phyloP scores from a whole-genome alignment of 2,329 filamentous ascomycete species.

The Xylariaceae sp. region DNA sequence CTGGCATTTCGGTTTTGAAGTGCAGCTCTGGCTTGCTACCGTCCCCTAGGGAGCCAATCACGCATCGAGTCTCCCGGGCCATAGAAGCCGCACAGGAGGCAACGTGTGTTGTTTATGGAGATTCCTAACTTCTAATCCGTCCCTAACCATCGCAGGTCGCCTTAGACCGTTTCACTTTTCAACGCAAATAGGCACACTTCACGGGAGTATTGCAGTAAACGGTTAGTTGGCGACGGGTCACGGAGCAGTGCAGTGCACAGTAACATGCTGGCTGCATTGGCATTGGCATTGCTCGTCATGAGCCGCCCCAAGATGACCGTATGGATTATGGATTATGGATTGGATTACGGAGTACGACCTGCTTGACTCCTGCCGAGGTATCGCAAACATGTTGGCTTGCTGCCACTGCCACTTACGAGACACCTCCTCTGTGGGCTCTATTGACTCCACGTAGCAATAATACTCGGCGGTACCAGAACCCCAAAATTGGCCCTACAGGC shows the following conservation, averaged over 20 bases:
- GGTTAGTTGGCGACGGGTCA: no score
- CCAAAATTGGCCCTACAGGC: not conserved
- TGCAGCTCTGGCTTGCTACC: not conserved
- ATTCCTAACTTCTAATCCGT: not conserved
- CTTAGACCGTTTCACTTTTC: constrained; percentile 18
- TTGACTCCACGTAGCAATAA: constrained; percentile 5
- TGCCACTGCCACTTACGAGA: not conserved
- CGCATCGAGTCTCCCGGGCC: no score
- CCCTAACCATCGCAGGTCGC: not conserved
- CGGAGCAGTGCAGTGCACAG: no score
- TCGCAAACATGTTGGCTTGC: constrained; percentile 6
- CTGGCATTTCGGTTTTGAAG: not conserved
- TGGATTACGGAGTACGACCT: no score
- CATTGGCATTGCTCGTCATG: no score
- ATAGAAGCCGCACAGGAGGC: no score
- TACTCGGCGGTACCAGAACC: not conserved
- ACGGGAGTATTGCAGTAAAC: no score
- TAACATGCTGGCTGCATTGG: no score
- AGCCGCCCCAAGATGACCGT: not conserved
- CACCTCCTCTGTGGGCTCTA: not conserved
- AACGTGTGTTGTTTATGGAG: not conserved
- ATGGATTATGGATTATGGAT: not conserved
- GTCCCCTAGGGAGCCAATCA: constrained; percentile 22
- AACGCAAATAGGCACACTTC: not conserved
- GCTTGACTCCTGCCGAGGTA: not conserved